Conservation (phyloP, 352 stramenopile species). For the Pythium oligandrum region DNA sequence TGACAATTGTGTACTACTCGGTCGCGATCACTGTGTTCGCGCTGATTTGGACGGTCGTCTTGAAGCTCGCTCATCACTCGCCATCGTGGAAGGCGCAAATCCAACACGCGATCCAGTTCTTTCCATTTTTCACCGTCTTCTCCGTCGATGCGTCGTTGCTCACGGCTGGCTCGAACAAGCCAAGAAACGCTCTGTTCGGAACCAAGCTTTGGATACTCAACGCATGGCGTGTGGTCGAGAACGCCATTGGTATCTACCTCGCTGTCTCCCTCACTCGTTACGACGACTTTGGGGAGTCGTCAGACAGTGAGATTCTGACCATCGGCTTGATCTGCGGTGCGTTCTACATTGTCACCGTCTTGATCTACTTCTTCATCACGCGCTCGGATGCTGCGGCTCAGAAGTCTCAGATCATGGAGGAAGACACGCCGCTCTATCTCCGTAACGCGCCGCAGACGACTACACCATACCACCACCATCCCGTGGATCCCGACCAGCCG, state of each 20-base stretch:
- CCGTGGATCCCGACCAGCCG: background rate
- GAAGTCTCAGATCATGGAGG: constrained; percentile 4
- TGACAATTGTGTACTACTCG: constrained; percentile 32
- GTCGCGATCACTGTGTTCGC: constrained; percentile 27
- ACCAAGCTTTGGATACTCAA: constrained; percentile 36
- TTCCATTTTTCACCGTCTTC: constrained; percentile 67
- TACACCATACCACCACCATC: background rate
- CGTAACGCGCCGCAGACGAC: background rate
- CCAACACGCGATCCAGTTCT: constrained; percentile 45
- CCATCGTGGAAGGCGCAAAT: constrained; percentile 28
- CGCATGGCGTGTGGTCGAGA: constrained; percentile 54
- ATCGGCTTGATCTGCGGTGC: constrained; percentile 33
- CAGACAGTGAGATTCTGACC: constrained; percentile 26
- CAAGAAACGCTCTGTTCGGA: constrained; percentile 28
- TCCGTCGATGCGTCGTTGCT: constrained; percentile 46
- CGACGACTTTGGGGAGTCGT: constrained; percentile 52
- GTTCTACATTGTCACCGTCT: constrained; percentile 24
- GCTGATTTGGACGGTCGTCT: constrained; percentile 24
- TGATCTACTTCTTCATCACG: constrained; percentile 24
- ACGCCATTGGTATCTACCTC: constrained; percentile 33
- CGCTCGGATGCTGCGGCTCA: constrained; percentile 9
- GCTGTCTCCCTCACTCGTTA: constrained; percentile 41
- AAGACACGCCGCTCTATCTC: constrained; percentile 18
- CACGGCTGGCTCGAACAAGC: constrained; percentile 23
- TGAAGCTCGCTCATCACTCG: constrained; percentile 40